phyloP scores from a whole-genome alignment of 2,329 filamentous ascomycete genomes.

The Scorias spongiosa region DNA sequence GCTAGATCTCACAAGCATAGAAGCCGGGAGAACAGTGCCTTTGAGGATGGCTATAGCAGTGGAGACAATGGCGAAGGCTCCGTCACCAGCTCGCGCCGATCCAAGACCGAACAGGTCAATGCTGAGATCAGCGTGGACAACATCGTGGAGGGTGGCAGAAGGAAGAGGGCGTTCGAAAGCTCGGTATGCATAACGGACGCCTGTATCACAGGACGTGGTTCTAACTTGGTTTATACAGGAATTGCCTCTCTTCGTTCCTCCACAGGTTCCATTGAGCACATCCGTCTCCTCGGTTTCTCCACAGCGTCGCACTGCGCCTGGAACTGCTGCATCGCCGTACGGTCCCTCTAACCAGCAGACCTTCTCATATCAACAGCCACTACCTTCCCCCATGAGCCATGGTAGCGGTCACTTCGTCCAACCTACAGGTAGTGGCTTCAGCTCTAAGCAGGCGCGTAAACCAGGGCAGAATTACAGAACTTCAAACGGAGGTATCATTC shows the following conservation, averaged over 20 bases:
- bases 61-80: conserved; percentile 70
- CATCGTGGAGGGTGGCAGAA: conserved; percentile 89
- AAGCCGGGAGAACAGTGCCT: conserved; percentile 24
- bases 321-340: conserved; percentile 57
- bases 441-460: conserved; percentile 29
- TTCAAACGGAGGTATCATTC: conserved; percentile 48
- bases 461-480: conserved; percentile 26
- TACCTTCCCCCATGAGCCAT: conserved; percentile 76
- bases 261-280: conserved; percentile 82
- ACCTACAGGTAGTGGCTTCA: conserved; percentile 7
- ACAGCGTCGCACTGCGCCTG: conserved; percentile 63
- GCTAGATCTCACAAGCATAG: conserved; percentile 39
- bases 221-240: conserved; percentile 44
- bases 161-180: conserved; percentile 87
- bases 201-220: conserved; percentile 9
- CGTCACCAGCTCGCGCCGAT: conserved; percentile 53
- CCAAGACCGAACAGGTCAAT: conserved; percentile 71
- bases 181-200: conserved; percentile 53
- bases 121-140: conserved; percentile 97
- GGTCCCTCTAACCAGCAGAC: conserved; percentile 62
- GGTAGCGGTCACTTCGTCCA: conserved; percentile 15
- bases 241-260: conserved; percentile 84
- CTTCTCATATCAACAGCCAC: conserved; percentile 59
- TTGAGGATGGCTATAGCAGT: conserved; percentile 71
- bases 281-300: conserved; percentile 97